Conservation (phyloP, 805 yeast genomes). For the Kodamaea fukazawae region DNA sequence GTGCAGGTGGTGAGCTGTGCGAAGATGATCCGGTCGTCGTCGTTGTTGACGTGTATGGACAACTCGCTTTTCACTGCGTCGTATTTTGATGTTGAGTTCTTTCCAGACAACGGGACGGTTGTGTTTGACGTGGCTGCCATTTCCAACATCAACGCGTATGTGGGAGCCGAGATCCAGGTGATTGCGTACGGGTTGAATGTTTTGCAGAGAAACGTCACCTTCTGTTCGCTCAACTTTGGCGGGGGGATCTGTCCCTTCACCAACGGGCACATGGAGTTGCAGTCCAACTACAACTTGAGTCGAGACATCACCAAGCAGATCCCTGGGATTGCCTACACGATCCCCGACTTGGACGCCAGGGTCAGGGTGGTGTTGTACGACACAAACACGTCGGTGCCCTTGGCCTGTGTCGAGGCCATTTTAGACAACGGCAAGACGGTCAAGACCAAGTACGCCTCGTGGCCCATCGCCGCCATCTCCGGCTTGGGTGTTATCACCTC, state of each 20-base stretch:
- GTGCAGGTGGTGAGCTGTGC: constrained; percentile 3
- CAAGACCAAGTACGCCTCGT: constrained; percentile 61
- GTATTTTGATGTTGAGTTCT: constrained; percentile 70
- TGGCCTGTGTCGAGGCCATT: constrained; percentile 92
- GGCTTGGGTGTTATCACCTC: constrained; percentile 86
- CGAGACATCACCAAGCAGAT: constrained; percentile 46
- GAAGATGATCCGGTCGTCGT: constrained; percentile 48
- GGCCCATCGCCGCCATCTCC: constrained; percentile 94
- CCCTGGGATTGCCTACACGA: constrained; percentile 82
- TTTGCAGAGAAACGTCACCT: constrained; percentile 50
- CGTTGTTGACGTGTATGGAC: constrained; percentile 89
- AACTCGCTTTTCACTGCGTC: constrained; percentile 84
- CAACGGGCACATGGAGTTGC: constrained; percentile 81
- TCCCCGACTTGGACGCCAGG: constrained; percentile 93
- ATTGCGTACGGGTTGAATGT: constrained; percentile 79
- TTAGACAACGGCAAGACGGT: constrained; percentile 90
- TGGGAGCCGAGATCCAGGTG: constrained; percentile 62
- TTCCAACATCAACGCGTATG: constrained; percentile 66
- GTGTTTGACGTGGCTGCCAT: constrained; percentile 70
- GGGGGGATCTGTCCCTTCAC: constrained; percentile 70
- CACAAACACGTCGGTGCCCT: constrained; percentile 40
- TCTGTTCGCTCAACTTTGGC: constrained; percentile 55
- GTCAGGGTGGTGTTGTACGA: constrained; percentile 66
- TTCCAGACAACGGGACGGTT: constrained; percentile 62
- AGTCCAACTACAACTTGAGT: constrained; percentile 46